These are phyloP conservation scores for Metrosideros polymorpha DNA, from an alignment of 441 rosid species.

Conservation along the genomic window DNA sequence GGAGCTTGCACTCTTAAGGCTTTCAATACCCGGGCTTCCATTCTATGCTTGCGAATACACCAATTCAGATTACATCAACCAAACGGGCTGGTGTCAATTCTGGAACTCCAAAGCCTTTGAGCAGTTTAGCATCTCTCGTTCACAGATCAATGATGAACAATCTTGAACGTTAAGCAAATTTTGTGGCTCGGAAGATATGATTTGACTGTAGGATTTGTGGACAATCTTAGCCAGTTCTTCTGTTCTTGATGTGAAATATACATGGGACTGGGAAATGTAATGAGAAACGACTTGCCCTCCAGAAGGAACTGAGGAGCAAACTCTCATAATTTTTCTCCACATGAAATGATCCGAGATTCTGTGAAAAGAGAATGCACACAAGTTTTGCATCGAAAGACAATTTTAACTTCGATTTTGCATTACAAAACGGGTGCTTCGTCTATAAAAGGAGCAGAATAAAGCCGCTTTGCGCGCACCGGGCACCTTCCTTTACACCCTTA, in stretches of 20 bases:
- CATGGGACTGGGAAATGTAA: background rate
- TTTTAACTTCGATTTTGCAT: background rate
- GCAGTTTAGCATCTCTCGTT: background rate
- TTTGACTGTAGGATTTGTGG: background rate
- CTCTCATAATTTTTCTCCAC: background rate
- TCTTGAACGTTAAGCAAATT: background rate
- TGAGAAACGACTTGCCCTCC: background rate
- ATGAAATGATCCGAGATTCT: background rate
- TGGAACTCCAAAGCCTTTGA: background rate
- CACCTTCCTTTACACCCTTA: background rate
- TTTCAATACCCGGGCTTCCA: background rate
- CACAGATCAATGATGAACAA: background rate
- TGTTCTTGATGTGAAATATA: background rate
- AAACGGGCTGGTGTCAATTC: background rate
- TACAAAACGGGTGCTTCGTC: background rate
- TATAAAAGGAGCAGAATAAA: background rate
- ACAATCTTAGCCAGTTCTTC: background rate
- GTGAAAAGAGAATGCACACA: background rate
- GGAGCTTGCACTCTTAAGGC: background rate
- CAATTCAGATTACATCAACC: background rate
- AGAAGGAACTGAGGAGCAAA: background rate
- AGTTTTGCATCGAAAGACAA: background rate
- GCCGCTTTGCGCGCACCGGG: fast-evolving
- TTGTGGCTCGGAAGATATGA: background rate
- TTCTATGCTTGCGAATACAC: background rate